These are phyloP conservation scores for Aspergillus asperescens DNA, from an alignment of 495 filamentous ascomycete species.

Conservation along the genomic window DNA sequence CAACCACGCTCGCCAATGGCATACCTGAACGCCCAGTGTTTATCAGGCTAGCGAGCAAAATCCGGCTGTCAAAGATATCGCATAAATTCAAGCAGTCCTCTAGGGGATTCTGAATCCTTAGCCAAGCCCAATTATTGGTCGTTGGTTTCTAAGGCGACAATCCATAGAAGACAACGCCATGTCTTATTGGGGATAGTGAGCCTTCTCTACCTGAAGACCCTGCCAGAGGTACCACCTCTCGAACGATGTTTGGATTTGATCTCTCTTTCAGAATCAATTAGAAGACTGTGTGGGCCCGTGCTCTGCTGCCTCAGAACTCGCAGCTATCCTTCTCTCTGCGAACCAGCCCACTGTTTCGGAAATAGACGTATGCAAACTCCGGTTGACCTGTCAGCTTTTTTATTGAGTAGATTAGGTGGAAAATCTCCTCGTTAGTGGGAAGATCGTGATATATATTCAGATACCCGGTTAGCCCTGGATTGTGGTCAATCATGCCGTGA, in stretches of 20 bases:
- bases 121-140: neutral
- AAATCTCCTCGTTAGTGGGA: conserved; percentile 10
- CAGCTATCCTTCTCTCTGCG: no score
- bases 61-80: neutral
- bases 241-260: neutral
- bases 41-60: neutral
- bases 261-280: neutral
- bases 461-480: conserved; percentile 5
- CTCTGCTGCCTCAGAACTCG: no score
- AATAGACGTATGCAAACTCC: no score
- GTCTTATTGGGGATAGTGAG: conserved; percentile 1
- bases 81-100: conserved; percentile 6
- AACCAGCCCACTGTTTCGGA: neutral
- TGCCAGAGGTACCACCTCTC: neutral
- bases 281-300: no score
- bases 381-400: no score
- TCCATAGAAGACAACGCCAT: conserved; percentile 4
- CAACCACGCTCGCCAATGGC: neutral
- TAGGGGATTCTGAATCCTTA: conserved; percentile 2
- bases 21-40: neutral
- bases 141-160: conserved; percentile 3
- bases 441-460: neutral
- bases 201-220: neutral
- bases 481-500: conserved; percentile 3
- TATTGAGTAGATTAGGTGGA: conserved; percentile 11